Evolutionary conservation across 352 stramenopile species (phyloP).

Genomic region (Hyphochytrium catenoides): DNA sequence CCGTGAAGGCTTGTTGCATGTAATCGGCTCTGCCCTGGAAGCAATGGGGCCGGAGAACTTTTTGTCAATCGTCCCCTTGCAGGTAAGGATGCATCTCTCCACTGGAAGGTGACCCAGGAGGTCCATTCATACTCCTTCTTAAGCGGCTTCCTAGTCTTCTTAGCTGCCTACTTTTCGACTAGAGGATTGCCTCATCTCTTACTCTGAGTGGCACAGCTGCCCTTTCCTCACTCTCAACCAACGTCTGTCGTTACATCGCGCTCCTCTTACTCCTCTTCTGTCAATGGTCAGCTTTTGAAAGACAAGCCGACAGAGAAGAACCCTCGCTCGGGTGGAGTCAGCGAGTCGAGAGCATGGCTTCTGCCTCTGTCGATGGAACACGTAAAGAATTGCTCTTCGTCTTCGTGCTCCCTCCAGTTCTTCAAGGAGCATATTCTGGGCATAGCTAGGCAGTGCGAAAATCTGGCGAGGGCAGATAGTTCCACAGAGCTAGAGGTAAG

Average conservation of each 20-base stretch:
- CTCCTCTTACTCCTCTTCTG: no score
- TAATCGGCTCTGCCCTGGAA: slow-evolving; percentile 29
- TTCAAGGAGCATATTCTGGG: slow-evolving; percentile 34
- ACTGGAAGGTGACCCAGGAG: no score
- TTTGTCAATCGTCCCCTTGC: slow-evolving; percentile 37
- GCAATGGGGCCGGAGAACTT: slow-evolving; percentile 34
- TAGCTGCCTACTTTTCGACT: no score
- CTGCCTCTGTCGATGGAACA: slow-evolving; percentile 44
- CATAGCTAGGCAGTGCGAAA: slow-evolving; percentile 39
- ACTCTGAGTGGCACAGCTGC: no score
- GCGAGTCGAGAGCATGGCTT: slow-evolving; percentile 42
- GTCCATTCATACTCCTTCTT: no score
- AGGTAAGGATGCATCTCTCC: no score
- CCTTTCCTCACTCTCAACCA: no score
- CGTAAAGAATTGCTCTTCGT: slow-evolving; percentile 19
- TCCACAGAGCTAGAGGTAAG: slow-evolving; percentile 31
- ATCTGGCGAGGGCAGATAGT: slow-evolving; percentile 27
- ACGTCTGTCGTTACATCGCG: no score
- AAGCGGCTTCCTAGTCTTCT: no score
- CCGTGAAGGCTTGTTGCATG: slow-evolving; percentile 28
- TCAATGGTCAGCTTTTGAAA: no score
- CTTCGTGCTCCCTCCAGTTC: slow-evolving; percentile 36
- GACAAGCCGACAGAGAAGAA: no score
- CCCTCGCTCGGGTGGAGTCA: slow-evolving; percentile 41
- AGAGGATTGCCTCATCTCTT: no score